phyloP scores from a whole-genome alignment of 805 yeast species.

The Grigorovia yakushimaensis region DNA sequence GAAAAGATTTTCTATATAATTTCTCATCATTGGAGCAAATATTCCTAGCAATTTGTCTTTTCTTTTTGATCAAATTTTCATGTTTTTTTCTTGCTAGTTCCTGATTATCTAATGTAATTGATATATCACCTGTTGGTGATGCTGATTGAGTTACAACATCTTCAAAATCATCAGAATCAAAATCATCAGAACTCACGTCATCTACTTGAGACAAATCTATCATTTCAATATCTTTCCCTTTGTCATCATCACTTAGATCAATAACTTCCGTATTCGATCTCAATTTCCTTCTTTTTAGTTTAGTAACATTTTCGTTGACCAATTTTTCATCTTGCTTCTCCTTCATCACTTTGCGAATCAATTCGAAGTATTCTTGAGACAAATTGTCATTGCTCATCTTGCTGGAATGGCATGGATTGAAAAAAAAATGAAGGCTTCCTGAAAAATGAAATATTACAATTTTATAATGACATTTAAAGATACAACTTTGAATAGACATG shows the following conservation, averaged over 20 bases:
- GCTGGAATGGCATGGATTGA: not conserved
- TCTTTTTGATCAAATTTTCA: slow-evolving; percentile 11
- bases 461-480: too few species aligned
- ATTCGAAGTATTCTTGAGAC: slow-evolving; percentile 25
- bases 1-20: slow-evolving; percentile 40
- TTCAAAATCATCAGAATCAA: slow-evolving; percentile 22
- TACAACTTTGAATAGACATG: not conserved
- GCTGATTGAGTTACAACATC: slow-evolving; percentile 10
- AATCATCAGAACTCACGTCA: slow-evolving; percentile 1
- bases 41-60: slow-evolving; percentile 17
- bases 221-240: not conserved
- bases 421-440: too few species aligned
- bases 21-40: slow-evolving; percentile 49
- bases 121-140: slow-evolving; percentile 16
- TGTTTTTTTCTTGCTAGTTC: slow-evolving; percentile 10
- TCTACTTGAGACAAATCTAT: not conserved
- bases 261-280: not conserved
- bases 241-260: too few species aligned
- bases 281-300: slow-evolving; percentile 10
- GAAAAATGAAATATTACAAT: too few species aligned
- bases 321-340: slow-evolving; percentile 12
- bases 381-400: slow-evolving; percentile 14
- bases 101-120: slow-evolving; percentile 17
- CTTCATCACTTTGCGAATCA: slow-evolving; percentile 21
- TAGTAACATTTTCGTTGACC: slow-evolving; percentile 6